A percentile compares a stretch with the other conserved stretches of the same genome.
Conservation (phyloP, 306 rosid species). For the Malus asiatica region DNA sequence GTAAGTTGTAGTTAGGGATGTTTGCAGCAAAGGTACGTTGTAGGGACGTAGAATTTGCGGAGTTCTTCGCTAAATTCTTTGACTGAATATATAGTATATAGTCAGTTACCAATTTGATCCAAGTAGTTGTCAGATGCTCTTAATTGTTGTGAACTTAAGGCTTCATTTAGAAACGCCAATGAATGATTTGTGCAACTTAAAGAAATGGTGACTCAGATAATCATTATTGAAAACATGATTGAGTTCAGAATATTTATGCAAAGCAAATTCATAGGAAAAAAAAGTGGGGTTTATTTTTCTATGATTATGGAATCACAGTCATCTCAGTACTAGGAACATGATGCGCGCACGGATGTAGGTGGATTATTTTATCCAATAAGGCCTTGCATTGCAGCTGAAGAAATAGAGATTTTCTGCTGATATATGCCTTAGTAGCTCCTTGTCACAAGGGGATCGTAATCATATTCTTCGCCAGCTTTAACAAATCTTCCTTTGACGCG, state of each 20-base stretch:
- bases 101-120: not conserved
- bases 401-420: slow-evolving; percentile 10
- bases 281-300: not conserved
- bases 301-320: not conserved
- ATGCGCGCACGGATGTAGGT: slow-evolving; percentile 6
- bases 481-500: slow-evolving; percentile 90
- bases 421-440: slow-evolving; percentile 25
- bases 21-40: not conserved
- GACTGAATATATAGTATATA: not conserved
- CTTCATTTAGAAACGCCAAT: not conserved
- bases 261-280: not conserved
- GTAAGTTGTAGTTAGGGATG: not conserved
- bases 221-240: not conserved
- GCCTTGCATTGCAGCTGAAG: slow-evolving; percentile 23
- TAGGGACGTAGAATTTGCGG: not conserved
- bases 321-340: slow-evolving; percentile 10
- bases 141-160: not conserved
- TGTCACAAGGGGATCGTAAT: slow-evolving; percentile 52
- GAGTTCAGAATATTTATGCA: not conserved
- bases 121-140: not conserved
- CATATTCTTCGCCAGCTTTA: slow-evolving; percentile 75
- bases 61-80: not conserved
- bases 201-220: not conserved
- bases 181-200: not conserved
- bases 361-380: slow-evolving; percentile 19